These are phyloP conservation scores for Backusella mclennaniae DNA, from an alignment of 192 early-diverging fungal genomes.

Conservation along the genomic window DNA sequence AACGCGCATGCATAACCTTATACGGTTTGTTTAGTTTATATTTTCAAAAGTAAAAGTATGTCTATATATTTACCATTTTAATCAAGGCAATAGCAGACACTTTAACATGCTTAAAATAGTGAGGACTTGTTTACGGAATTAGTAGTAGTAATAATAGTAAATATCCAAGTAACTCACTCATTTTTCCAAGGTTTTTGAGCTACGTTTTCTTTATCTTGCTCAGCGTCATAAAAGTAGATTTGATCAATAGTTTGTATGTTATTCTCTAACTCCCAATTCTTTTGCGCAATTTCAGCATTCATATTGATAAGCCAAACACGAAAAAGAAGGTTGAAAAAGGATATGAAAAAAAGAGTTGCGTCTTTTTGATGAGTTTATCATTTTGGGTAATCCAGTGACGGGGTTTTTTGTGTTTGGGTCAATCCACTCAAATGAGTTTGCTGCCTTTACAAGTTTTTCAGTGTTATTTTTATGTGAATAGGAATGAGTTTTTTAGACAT, in stretches of 20 bases:
- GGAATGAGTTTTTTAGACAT: too few species aligned
- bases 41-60: not conserved
- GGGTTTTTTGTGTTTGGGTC: too few species aligned
- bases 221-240: constrained; percentile 80
- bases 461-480: too few species aligned
- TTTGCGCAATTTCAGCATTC: constrained; percentile 50
- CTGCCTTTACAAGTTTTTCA: too few species aligned
- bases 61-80: constrained; percentile 78
- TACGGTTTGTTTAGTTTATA: not conserved
- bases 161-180: constrained; percentile 50
- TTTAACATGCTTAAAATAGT: constrained; percentile 84
- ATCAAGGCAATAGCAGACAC: constrained; percentile 95
- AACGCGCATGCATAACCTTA: constrained; percentile 95
- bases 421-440: too few species aligned
- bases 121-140: constrained; percentile 51
- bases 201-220: constrained; percentile 59
- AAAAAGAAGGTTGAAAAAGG: not conserved
- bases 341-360: not conserved
- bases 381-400: too few species aligned
- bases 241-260: constrained; percentile 75
- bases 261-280: constrained; percentile 71
- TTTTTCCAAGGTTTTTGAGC: constrained; percentile 80
- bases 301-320: constrained; percentile 19
- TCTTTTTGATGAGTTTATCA: too few species aligned
- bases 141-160: not conserved